Percentiles rank a stretch among this genome's conserved stretches.
phyloP scores from a whole-genome alignment of 2,329 filamentous ascomycete genomes.

The Arachnomyces sp. region DNA sequence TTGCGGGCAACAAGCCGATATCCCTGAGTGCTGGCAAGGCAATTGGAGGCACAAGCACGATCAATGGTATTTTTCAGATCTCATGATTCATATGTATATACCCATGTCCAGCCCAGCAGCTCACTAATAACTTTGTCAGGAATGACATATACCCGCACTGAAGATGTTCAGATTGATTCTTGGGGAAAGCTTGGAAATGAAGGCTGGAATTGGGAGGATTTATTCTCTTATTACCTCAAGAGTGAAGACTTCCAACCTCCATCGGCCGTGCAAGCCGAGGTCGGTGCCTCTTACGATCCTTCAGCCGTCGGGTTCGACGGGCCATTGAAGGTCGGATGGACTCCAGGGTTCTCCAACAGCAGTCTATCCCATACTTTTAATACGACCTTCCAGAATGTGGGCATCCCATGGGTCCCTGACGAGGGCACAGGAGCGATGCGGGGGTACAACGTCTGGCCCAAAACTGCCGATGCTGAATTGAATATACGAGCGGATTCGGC shows the following conservation, averaged over 20 bases:
- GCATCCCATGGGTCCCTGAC: no score
- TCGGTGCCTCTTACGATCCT: neutral
- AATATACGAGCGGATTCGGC: no score
- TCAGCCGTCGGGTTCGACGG: neutral
- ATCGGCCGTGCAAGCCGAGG: neutral
- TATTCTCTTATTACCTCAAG: constrained; percentile 30
- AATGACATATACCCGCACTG: no score
- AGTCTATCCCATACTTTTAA: no score
- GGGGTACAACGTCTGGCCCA: no score
- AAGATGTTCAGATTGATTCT: constrained; percentile 20
- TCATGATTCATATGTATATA: constrained; percentile 12
- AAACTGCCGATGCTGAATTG: no score
- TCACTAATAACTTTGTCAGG: no score
- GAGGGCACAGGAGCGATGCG: no score
- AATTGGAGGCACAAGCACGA: constrained; percentile 16
- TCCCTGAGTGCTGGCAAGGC: constrained; percentile 9
- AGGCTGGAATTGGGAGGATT: constrained; percentile 37
- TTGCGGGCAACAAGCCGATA: constrained; percentile 14
- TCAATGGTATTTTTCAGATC: constrained; percentile 13
- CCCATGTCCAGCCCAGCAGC: no score
- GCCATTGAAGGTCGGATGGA: neutral
- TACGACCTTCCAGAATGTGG: no score
- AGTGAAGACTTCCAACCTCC: neutral
- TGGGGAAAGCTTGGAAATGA: constrained; percentile 38
- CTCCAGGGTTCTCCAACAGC: no score